phyloP scores from a whole-genome alignment of 192 early-diverging fungal species.

The Dimargaris verticillata region DNA sequence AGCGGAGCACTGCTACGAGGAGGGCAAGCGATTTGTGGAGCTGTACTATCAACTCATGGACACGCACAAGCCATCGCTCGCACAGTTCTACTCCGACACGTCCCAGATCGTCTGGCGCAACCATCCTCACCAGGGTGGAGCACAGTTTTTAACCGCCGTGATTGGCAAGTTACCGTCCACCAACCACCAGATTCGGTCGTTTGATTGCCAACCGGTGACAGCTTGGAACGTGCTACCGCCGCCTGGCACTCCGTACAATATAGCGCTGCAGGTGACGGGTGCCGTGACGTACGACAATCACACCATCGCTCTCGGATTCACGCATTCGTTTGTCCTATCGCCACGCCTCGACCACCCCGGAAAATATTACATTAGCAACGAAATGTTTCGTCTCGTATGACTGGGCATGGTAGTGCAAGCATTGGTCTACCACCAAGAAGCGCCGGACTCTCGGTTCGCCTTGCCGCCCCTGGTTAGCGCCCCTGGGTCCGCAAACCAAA shows the following conservation, averaged over 20 bases:
- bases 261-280: slow-evolving; percentile 3
- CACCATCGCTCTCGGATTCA: neutral
- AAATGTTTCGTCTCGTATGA: slow-evolving; percentile 2
- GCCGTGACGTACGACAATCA: neutral
- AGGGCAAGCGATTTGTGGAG: neutral
- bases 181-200: slow-evolving; percentile 3
- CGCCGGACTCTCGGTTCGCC: no score
- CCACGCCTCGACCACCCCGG: neutral
- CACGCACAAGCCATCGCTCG: no score
- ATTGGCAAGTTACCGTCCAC: neutral
- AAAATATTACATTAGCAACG: slow-evolving; percentile 9
- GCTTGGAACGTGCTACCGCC: slow-evolving; percentile 4
- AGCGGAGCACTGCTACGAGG: neutral
- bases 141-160: neutral
- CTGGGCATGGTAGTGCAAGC: no score
- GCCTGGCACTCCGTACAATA: neutral
- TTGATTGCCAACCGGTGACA: neutral
- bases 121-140: neutral
- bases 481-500: no score
- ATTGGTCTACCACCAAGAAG: no score
- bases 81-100: neutral
- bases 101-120: slow-evolving; percentile 4
- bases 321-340: slow-evolving; percentile 5
- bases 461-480: no score
- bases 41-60: slow-evolving; percentile 5